phyloP scores from a whole-genome alignment of 2,329 filamentous ascomycete species.

The Fusarium falciforme region DNA sequence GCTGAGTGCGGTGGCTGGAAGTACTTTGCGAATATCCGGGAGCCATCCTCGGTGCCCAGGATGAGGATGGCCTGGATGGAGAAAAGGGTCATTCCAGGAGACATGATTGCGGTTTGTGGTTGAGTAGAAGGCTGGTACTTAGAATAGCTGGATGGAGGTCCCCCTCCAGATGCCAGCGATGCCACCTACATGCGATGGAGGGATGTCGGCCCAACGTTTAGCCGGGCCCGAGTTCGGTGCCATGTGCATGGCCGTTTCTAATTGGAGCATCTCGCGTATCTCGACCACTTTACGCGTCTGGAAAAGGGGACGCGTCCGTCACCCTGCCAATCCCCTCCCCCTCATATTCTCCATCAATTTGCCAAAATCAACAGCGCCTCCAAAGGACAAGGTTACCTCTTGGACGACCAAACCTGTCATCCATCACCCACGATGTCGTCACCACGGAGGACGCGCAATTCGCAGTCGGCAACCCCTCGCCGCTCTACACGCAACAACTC shows the following conservation, averaged over 20 bases:
- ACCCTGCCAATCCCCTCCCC: conserved; percentile 43
- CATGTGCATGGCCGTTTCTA: neutral
- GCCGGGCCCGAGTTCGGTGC: conserved; percentile 40
- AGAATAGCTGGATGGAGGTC: conserved; percentile 28
- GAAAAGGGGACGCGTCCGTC: conserved; percentile 40
- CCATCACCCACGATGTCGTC: conserved; percentile 53
- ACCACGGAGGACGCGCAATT: conserved; percentile 62
- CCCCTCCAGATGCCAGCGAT: conserved; percentile 48
- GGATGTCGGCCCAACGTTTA: conserved; percentile 47
- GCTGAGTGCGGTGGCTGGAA: conserved; percentile 73
- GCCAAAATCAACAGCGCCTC: conserved; percentile 37
- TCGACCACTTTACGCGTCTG: conserved; percentile 57
- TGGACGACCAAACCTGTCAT: conserved; percentile 19
- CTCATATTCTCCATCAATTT: conserved; percentile 39
- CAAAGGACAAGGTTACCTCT: conserved; percentile 18
- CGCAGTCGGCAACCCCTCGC: conserved; percentile 61
- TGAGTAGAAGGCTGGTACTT: conserved; percentile 26
- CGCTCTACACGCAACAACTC: conserved; percentile 55
- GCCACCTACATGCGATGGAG: conserved; percentile 35
- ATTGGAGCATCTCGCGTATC: conserved; percentile 33
- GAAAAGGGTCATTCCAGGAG: conserved; percentile 80
- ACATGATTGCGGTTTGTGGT: conserved; percentile 62
- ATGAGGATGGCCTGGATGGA: conserved; percentile 82
- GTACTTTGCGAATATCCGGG: conserved; percentile 94
- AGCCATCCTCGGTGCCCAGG: conserved; percentile 87